Evolutionary conservation across 495 filamentous ascomycete species (phyloP), one percentile per base, ranked within the genome.

Genomic region (Hyaloscypha hepaticicola): DNA sequence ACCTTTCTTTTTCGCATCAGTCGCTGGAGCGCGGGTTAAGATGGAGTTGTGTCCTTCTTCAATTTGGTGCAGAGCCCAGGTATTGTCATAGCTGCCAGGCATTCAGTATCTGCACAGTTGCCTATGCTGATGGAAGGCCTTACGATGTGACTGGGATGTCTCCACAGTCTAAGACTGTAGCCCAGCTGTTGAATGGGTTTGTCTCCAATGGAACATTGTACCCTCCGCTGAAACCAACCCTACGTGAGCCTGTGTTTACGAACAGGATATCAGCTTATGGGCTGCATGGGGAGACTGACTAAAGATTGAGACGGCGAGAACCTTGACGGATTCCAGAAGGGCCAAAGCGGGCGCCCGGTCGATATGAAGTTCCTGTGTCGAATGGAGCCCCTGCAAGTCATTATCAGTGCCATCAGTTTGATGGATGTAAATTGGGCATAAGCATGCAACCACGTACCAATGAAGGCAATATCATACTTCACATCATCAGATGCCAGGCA

Each of bases 271-370:
- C 70, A 74, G 72, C 70, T 61, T 60, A 14, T 62, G 55, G 63
- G 68, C 61, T 70, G 64, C 27, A 24, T 64, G 56, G 59, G 29
- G 29, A 7, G 33, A 68, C 72, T 52, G 72, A 76, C 74, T 77
- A 77, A 57, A 78, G 71, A 69, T 78, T 78, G 60, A 78, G 74
- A 58, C 76, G 73, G 64, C 76, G 74, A 67, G 85, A 90, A 77
- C 90, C 90, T 82, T 92, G 85, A 73, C 92, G 83, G 70, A 95
- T 95, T 27, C 88, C 90, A 56, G 82, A 86, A 12, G 92, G 92
- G 1, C 92, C 92, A 68, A 93, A 96, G 33, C 92, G 83, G 34
- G 91, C 91, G 56, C 92, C 92, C 5, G 92, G 91, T 65, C 92
- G 77, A 75, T 92, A 92, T 1, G 88, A 90, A 51, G 89, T 91